phyloP scores from a whole-genome alignment of 176 grass and related monocot genomes.

The Tuctoria greenei region DNA sequence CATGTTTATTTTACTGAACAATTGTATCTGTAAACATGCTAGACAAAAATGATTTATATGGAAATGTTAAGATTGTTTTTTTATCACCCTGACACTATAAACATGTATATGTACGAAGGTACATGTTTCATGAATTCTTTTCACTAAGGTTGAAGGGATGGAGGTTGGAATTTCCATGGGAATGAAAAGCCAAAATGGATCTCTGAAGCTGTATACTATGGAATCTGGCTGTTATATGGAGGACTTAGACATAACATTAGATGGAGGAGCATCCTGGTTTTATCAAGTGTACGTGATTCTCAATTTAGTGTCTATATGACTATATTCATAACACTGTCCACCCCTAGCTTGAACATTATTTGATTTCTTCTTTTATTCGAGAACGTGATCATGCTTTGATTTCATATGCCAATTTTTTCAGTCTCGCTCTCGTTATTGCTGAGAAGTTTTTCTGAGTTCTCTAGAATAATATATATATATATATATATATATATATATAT shows the following conservation, averaged over 20 bases:
- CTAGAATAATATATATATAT: neutral
- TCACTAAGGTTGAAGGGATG: slow-evolving; percentile 88
- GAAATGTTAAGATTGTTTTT: neutral
- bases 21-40: neutral
- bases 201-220: slow-evolving; percentile 58
- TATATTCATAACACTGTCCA: neutral
- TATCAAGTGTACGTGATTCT: slow-evolving; percentile 81
- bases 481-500: neutral
- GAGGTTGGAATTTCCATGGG: slow-evolving; percentile 73
- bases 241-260: slow-evolving; percentile 59
- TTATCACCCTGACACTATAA: neutral
- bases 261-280: slow-evolving; percentile 91
- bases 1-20: neutral
- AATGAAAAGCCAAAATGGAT: slow-evolving; percentile 86
- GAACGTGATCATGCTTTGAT: neutral
- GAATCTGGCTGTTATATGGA: slow-evolving; percentile 85
- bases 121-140: slow-evolving; percentile 44
- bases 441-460: neutral
- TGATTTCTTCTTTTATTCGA: neutral
- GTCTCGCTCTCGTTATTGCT: neutral
- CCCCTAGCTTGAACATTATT: neutral
- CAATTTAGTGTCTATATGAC: neutral
- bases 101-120: slow-evolving; percentile 25
- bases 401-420: neutral
- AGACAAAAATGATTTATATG: neutral